Conservation (phyloP, 2,329 filamentous ascomycete species). For the Colletotrichum plurivorum region DNA sequence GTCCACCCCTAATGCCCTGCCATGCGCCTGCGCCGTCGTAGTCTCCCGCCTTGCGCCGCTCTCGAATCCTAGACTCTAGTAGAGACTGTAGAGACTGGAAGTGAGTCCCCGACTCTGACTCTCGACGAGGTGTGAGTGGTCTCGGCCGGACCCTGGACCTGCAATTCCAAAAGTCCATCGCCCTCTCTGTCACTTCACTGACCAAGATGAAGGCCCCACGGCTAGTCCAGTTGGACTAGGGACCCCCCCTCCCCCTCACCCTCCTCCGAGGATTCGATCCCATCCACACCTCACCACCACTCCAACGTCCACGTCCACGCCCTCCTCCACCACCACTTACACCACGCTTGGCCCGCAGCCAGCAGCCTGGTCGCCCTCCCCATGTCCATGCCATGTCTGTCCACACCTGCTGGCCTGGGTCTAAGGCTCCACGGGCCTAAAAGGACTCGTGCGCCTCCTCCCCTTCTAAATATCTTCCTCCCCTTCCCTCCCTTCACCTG, state of each 20-base stretch:
- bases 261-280: slow-evolving; percentile 34
- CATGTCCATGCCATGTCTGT: slow-evolving; percentile 17
- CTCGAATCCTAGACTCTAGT: no score
- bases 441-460: slow-evolving; percentile 37
- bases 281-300: slow-evolving; percentile 23
- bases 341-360: background rate
- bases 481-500: slow-evolving; percentile 17
- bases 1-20: slow-evolving; percentile 30
- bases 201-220: slow-evolving; percentile 38
- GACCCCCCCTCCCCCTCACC: slow-evolving; percentile 13
- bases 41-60: slow-evolving; percentile 1
- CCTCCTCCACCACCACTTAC: slow-evolving; percentile 1
- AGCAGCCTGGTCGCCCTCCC: slow-evolving; percentile 1
- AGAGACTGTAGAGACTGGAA: background rate
- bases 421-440: slow-evolving; percentile 32
- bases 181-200: background rate
- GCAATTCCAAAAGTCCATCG: slow-evolving; percentile 32
- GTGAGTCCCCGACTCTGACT: background rate
- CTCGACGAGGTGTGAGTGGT: slow-evolving; percentile 15
- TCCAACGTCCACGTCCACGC: slow-evolving; percentile 19
- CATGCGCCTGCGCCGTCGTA: slow-evolving; percentile 20
- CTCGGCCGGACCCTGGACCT: slow-evolving; percentile 32
- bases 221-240: slow-evolving; percentile 23
- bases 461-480: slow-evolving; percentile 32
- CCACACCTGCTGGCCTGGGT: slow-evolving; percentile 7